phyloP scores from a whole-genome alignment of 1,284 basidiomycete species.

The Marasmius tenuissimus region DNA sequence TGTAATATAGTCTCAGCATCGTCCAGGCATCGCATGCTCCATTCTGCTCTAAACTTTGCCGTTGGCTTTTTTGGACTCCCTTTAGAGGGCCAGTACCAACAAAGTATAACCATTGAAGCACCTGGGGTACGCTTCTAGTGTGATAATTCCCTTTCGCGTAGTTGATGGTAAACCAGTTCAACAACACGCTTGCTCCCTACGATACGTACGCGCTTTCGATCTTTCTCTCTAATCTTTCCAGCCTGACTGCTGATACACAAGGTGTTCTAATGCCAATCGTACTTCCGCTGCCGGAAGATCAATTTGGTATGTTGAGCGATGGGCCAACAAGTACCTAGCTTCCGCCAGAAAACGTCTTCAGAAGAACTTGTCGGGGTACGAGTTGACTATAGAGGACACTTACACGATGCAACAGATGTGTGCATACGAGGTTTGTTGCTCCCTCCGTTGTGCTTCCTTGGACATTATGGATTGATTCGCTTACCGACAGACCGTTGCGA shows the following conservation, averaged over 20 bases:
- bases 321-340: constrained; percentile 73
- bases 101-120: constrained; percentile 79
- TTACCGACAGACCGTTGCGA: constrained; percentile 71
- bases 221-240: neutral
- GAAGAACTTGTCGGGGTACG: constrained; percentile 59
- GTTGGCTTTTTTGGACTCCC: constrained; percentile 88
- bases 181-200: constrained; percentile 80
- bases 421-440: constrained; percentile 72
- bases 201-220: constrained; percentile 45
- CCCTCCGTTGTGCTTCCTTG: neutral
- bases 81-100: constrained; percentile 73
- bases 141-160: neutral
- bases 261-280: constrained; percentile 62
- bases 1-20: neutral
- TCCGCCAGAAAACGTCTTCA: constrained; percentile 67
- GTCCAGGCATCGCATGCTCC: constrained; percentile 75
- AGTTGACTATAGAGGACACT: constrained; percentile 70
- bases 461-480: neutral
- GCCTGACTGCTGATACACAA: constrained; percentile 19
- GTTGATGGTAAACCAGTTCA: constrained; percentile 46
- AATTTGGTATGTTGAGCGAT: constrained; percentile 53
- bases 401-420: constrained; percentile 78
- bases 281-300: constrained; percentile 55
- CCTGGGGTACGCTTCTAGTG: constrained; percentile 43
- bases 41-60: constrained; percentile 83